These are phyloP conservation scores for Capniomyces stellatus DNA, from an alignment of 371 early-diverging fungal species.

Conservation along the genomic window DNA sequence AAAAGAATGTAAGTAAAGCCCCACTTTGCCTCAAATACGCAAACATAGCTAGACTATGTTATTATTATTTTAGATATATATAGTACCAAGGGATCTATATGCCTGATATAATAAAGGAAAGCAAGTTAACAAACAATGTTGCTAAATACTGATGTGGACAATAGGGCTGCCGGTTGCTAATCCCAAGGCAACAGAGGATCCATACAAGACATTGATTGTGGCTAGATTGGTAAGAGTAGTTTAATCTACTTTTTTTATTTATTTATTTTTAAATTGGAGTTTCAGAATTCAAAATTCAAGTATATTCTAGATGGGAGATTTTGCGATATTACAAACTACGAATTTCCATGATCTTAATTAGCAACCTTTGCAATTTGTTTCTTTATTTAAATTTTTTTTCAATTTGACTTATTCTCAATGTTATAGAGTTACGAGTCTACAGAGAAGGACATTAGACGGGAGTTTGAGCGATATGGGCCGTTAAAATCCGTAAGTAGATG, in stretches of 20 bases:
- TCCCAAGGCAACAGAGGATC: conserved; percentile 53
- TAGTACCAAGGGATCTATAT: too few relatives aligned
- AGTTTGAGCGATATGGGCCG: conserved; percentile 70
- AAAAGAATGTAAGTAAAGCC: neutral
- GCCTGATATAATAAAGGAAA: too few relatives aligned
- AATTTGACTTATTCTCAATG: conserved; percentile 6
- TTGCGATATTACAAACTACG: too few relatives aligned
- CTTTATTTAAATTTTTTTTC: neutral
- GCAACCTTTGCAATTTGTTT: conserved; percentile 20
- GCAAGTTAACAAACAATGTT: too few relatives aligned
- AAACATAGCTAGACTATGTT: too few relatives aligned
- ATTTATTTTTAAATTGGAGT: too few relatives aligned
- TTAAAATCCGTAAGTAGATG: conserved; percentile 29
- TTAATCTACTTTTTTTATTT: too few relatives aligned
- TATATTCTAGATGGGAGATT: too few relatives aligned
- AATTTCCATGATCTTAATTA: too few relatives aligned
- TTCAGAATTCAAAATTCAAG: too few relatives aligned
- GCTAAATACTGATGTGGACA: conserved; percentile 14
- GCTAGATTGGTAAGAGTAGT: conserved; percentile 50
- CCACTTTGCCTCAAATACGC: too few relatives aligned
- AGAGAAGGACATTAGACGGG: conserved; percentile 56
- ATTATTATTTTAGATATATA: too few relatives aligned
- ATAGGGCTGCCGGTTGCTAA: conserved; percentile 47
- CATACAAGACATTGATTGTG: conserved; percentile 84
- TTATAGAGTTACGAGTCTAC: conserved; percentile 45